phyloP scores from a whole-genome alignment of 805 yeast genomes.

The Candida lessepsii region DNA sequence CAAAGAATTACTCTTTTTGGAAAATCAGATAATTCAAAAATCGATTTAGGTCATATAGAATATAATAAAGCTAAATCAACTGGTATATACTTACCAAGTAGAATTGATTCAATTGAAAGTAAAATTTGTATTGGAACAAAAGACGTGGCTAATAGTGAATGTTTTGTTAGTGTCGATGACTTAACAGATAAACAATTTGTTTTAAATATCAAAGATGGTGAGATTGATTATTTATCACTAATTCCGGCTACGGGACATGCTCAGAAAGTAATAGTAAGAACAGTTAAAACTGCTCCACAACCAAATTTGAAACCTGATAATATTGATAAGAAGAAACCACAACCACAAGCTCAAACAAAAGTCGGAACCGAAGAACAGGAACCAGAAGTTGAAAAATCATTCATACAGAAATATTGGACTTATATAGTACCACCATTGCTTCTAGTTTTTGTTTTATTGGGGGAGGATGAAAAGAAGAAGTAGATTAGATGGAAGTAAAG shows the following conservation, averaged over 20 bases:
- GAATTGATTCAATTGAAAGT: slow-evolving; percentile 1
- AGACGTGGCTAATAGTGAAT: slow-evolving; percentile 27
- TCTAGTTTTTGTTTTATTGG: slow-evolving; percentile 29
- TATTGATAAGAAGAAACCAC: slow-evolving; percentile 10
- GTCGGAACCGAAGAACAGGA: slow-evolving; percentile 14
- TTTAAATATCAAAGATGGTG: slow-evolving; percentile 6
- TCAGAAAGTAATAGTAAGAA: slow-evolving; percentile 4
- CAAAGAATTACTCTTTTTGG: slow-evolving; percentile 5
- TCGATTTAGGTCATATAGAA: slow-evolving; percentile 18
- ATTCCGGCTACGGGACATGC: background rate
- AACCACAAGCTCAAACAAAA: slow-evolving; percentile 6
- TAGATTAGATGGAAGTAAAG: too few species aligned
- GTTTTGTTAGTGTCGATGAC: slow-evolving; percentile 22
- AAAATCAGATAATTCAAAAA: background rate
- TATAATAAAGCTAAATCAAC: slow-evolving; percentile 12
- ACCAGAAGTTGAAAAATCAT: slow-evolving; percentile 38
- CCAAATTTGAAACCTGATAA: slow-evolving; percentile 31
- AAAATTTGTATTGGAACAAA: slow-evolving; percentile 27
- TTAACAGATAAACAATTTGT: slow-evolving; percentile 13
- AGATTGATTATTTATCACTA: slow-evolving; percentile 7
- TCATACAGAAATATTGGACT: slow-evolving; percentile 63
- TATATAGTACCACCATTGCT: slow-evolving; percentile 53
- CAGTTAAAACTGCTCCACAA: slow-evolving; percentile 17
- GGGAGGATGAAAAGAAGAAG: slow-evolving; percentile 17
- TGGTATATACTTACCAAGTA: slow-evolving; percentile 13